These are phyloP conservation scores for Crucibulum laeve DNA, from an alignment of 768 basidiomycete species.

Conservation along the genomic window DNA sequence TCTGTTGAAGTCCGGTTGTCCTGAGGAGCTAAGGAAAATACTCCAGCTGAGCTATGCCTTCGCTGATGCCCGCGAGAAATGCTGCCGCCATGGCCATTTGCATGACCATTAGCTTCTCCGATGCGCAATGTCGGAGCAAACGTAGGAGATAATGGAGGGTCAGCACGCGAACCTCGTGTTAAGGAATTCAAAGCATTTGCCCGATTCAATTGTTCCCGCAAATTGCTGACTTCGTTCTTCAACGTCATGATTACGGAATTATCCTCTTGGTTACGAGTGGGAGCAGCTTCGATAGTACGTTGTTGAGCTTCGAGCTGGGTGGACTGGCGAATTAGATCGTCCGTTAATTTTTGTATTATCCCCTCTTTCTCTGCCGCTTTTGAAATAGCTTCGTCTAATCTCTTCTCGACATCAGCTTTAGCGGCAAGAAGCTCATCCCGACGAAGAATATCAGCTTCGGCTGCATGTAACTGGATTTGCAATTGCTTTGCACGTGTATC, in stretches of 20 bases:
- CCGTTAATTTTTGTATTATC: constrained; percentile 74
- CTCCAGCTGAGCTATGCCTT: constrained; percentile 83
- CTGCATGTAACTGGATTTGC: constrained; percentile 61
- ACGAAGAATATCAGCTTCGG: constrained; percentile 66
- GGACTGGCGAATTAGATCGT: constrained; percentile 71
- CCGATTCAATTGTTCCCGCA: constrained; percentile 94
- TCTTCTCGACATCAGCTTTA: constrained; percentile 78
- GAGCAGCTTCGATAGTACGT: constrained; percentile 59
- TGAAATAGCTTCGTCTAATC: constrained; percentile 71
- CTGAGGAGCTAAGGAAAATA: constrained; percentile 53
- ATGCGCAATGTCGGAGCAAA: constrained; percentile 77
- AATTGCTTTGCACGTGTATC: constrained; percentile 71
- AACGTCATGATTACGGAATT: constrained; percentile 82
- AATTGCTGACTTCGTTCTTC: constrained; percentile 86
- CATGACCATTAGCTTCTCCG: constrained; percentile 40
- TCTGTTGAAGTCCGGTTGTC: constrained; percentile 74
- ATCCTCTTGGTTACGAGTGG: constrained; percentile 74
- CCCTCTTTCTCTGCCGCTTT: constrained; percentile 82
- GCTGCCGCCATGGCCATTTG: constrained; percentile 24
- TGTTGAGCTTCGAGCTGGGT: constrained; percentile 74
- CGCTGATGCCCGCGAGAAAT: constrained; percentile 53
- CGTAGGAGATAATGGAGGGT: constrained; percentile 79
- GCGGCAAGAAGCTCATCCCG: constrained; percentile 70
- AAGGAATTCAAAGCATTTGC: constrained; percentile 90
- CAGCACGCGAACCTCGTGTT: constrained; percentile 65